Conservation (phyloP, 164 flowering plant species). For the Protea cynaroides region DNA sequence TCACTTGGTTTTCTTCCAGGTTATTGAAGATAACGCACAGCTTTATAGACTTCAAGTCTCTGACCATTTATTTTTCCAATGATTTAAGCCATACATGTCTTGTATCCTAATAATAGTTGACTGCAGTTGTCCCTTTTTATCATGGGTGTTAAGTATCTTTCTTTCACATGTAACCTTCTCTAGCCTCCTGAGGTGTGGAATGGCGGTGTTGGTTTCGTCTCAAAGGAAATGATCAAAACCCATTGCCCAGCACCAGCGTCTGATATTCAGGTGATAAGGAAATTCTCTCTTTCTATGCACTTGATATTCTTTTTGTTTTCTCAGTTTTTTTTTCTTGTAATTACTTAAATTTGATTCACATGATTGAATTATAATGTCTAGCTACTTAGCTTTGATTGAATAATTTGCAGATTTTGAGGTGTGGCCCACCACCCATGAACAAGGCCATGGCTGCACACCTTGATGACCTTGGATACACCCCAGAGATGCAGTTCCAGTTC, state of each 20-base stretch:
- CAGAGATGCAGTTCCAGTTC: constrained; percentile 89
- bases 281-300: background rate
- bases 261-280: constrained; percentile 56
- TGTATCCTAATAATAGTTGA: background rate
- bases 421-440: constrained; percentile 98
- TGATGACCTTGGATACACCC: constrained; percentile 58
- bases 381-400: background rate
- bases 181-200: constrained; percentile 97
- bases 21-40: background rate
- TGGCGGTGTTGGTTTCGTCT: constrained; percentile 94
- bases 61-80: too few species aligned
- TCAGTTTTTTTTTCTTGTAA: too few species aligned
- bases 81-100: background rate
- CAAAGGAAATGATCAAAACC: constrained; percentile 89
- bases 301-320: background rate
- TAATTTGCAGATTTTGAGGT: constrained; percentile 61
- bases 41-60: too few species aligned
- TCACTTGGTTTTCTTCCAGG: background rate
- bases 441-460: constrained; percentile 92
- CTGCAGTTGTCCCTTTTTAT: background rate
- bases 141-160: background rate
- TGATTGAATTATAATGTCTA: background rate
- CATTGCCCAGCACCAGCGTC: constrained; percentile 87
- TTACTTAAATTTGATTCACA: too few species aligned
- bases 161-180: background rate